Evolutionary conservation across 371 early-diverging fungal species (phyloP).

Genomic region (Blastocladiella emersonii): DNA sequence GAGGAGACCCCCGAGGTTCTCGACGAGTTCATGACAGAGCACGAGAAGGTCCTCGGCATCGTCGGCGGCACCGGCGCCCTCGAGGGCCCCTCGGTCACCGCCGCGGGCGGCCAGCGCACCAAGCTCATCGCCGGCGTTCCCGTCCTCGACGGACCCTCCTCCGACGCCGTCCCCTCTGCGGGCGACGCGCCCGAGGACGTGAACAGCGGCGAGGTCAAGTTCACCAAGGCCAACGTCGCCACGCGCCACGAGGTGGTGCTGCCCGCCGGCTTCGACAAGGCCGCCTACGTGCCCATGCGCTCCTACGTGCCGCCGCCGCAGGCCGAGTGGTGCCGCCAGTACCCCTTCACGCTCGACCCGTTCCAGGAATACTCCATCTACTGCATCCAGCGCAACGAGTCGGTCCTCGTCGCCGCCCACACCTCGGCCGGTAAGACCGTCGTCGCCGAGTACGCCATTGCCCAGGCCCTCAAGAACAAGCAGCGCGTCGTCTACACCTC

Average conservation of each 20-base stretch:
- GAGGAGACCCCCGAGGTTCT: background rate
- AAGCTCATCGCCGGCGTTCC: background rate
- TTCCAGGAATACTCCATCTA: conserved; percentile 91
- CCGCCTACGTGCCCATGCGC: conserved; percentile 60
- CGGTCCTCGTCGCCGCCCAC: conserved; percentile 96
- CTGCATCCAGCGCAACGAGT: conserved; percentile 91
- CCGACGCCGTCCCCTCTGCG: background rate
- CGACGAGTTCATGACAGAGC: background rate
- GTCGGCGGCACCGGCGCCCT: background rate
- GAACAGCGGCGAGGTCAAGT: background rate
- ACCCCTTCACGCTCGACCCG: conserved; percentile 93
- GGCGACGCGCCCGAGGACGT: background rate
- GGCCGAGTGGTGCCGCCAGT: conserved; percentile 61
- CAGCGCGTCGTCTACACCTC: conserved; percentile 99
- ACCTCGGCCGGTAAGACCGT: conserved; percentile 99
- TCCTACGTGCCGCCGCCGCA: conserved; percentile 63
- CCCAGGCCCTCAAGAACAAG: conserved; percentile 77
- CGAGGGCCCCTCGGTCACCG: background rate
- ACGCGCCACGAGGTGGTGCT: conserved; percentile 86
- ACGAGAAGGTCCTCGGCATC: background rate
- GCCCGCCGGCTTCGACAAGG: conserved; percentile 56
- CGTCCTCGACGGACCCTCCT: background rate
- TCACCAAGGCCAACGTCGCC: background rate
- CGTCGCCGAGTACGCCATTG: conserved; percentile 99
- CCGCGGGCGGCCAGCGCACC: background rate